Evolutionary conservation across 2,329 filamentous ascomycete genomes (phyloP).

Genomic region (Teratosphaeria epicoccoides): DNA sequence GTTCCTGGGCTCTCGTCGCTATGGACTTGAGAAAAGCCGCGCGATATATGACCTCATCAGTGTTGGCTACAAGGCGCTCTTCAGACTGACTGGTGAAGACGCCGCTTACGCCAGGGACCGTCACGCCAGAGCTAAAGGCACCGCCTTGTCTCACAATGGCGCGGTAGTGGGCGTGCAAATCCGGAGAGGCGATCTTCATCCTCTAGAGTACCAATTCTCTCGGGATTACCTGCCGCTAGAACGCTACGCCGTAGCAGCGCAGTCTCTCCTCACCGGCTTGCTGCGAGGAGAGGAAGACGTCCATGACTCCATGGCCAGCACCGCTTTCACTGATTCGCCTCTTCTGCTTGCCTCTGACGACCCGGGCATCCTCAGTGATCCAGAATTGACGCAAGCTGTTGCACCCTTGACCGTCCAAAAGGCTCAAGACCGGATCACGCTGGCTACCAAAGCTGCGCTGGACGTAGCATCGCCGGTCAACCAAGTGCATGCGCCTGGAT

Average conservation of each 20-base stretch:
- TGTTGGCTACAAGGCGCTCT: constrained; percentile 62
- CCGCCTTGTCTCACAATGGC: constrained; percentile 37
- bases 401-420: constrained; percentile 30
- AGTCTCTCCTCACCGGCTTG: constrained; percentile 17
- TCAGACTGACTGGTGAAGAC: constrained; percentile 57
- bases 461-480: constrained; percentile 25
- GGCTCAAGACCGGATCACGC: constrained; percentile 66
- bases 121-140: constrained; percentile 44
- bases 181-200: constrained; percentile 68
- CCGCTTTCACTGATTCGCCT: constrained; percentile 51
- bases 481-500: constrained; percentile 30
- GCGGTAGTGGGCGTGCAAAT: constrained; percentile 64
- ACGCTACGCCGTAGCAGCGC: constrained; percentile 52
- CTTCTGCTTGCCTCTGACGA: constrained; percentile 71
- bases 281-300: constrained; percentile 66
- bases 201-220: constrained; percentile 69
- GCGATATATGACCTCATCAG: constrained; percentile 59
- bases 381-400: constrained; percentile 46
- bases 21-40: constrained; percentile 33
- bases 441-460: constrained; percentile 54
- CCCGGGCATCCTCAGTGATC: constrained; percentile 57
- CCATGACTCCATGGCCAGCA: constrained; percentile 63
- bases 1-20: constrained; percentile 35
- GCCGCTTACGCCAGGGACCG: constrained; percentile 53
- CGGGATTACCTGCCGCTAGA: constrained; percentile 68